Percentiles rank a stretch among this genome's conserved stretches.
Evolutionary conservation across 495 filamentous ascomycete species (phyloP).

Genomic region (Penicillium verhagenii): DNA sequence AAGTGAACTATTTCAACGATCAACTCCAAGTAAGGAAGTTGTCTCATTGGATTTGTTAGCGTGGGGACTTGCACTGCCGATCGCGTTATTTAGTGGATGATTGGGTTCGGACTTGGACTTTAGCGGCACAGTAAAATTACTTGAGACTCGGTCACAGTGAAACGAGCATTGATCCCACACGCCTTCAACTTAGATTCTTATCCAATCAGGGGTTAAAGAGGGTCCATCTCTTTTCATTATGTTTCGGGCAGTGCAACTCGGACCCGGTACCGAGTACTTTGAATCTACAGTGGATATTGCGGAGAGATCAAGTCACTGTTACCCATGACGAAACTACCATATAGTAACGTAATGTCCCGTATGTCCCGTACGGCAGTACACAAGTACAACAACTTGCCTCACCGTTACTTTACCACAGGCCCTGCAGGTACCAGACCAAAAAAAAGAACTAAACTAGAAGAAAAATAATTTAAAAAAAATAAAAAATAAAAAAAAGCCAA

Average conservation of each 20-base stretch:
- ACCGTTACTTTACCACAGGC: too few species aligned
- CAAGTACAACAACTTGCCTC: too few species aligned
- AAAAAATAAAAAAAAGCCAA: too few species aligned
- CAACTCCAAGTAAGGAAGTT: background rate
- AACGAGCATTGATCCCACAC: constrained; percentile 10
- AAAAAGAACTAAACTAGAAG: too few species aligned
- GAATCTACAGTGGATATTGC: background rate
- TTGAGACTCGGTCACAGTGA: constrained; percentile 11
- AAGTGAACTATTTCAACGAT: too few species aligned
- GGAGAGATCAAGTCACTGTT: constrained; percentile 2
- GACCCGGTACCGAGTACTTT: constrained; percentile 7
- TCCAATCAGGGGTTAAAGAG: constrained; percentile 10
- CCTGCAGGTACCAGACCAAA: background rate
- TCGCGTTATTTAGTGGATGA: too few species aligned
- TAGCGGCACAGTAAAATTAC: constrained; percentile 14
- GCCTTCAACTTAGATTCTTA: constrained; percentile 4
- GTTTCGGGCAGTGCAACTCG: constrained; percentile 9
- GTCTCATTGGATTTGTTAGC: too few species aligned
- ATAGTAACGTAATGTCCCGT: background rate
- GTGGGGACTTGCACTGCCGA: too few species aligned
- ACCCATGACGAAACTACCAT: constrained; percentile 12
- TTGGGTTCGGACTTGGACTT: too few species aligned
- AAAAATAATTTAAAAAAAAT: too few species aligned
- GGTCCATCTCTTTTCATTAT: too few species aligned
- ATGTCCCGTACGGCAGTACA: background rate